Conservation (phyloP, 139 green algal species). For the Chlorella sp. region DNA sequence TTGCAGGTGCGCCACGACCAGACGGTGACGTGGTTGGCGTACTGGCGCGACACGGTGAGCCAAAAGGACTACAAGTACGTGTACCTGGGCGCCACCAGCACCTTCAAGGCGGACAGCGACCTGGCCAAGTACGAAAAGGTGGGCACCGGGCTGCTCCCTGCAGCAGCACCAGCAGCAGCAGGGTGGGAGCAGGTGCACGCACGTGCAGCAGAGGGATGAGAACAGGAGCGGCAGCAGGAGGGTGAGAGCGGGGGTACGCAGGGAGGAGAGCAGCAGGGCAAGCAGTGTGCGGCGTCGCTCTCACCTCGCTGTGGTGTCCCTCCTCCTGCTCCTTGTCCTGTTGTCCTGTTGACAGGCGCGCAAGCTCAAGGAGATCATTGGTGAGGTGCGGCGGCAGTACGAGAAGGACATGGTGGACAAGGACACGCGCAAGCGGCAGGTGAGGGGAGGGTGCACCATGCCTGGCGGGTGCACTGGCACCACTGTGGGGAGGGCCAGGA, state of each 20-base stretch:
- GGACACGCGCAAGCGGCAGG: constrained; percentile 53
- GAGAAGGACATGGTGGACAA: constrained; percentile 52
- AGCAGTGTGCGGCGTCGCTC: too few relatives aligned
- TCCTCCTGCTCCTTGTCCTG: too few relatives aligned
- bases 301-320: too few relatives aligned
- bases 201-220: neutral
- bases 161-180: neutral
- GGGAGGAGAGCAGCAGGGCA: too few relatives aligned
- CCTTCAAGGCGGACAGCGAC: constrained; percentile 90
- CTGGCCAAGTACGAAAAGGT: constrained; percentile 97
- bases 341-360: constrained; percentile 43
- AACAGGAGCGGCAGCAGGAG: neutral
- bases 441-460: constrained; percentile 20
- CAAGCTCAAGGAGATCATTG: constrained; percentile 75
- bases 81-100: constrained; percentile 85
- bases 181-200: neutral
- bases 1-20: constrained; percentile 85
- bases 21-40: constrained; percentile 96
- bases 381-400: constrained; percentile 53
- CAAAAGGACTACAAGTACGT: constrained; percentile 92
- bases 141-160: neutral
- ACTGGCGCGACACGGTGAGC: constrained; percentile 94
- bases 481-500: neutral
- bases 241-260: too few relatives aligned
- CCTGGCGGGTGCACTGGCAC: too few relatives aligned